Percentiles rank a stretch among this genome's conserved stretches.
These are phyloP conservation scores for Cerioporus squamosus DNA, from an alignment of 1,284 basidiomycete species.

Conservation along the genomic window DNA sequence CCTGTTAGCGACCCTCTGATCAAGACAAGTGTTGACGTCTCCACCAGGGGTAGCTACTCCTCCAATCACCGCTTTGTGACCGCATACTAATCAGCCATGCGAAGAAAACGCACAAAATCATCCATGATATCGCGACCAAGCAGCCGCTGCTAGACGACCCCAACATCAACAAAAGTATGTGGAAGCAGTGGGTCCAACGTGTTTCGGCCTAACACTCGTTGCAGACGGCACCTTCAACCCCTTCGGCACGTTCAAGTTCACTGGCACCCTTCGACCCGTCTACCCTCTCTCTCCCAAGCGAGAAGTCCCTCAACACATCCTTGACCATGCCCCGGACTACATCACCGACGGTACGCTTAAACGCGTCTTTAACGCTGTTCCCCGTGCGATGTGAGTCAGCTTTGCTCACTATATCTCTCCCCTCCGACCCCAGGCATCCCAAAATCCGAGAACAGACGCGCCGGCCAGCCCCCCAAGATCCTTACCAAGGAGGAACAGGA, in stretches of 20 bases:
- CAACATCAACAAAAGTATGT: conserved; percentile 37
- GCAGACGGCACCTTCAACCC: conserved; percentile 77
- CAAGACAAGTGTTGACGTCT: conserved; percentile 1
- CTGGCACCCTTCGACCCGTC: conserved; percentile 73
- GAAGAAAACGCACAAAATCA: conserved; percentile 81
- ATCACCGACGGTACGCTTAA: conserved; percentile 64
- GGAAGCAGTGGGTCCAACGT: background rate
- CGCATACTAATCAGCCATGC: conserved; percentile 8
- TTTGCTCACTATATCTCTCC: conserved; percentile 22
- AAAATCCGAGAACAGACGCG: conserved; percentile 56
- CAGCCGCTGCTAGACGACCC: conserved; percentile 36
- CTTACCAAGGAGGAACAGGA: conserved; percentile 71
- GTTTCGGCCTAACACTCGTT: too few species aligned
- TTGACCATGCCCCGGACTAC: conserved; percentile 70
- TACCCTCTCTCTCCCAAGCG: conserved; percentile 80
- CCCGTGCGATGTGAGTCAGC: conserved; percentile 33
- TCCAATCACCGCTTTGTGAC: background rate
- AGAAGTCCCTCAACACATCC: conserved; percentile 71
- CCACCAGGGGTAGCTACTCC: conserved; percentile 48
- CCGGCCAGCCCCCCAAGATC: conserved; percentile 68
- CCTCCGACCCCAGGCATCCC: conserved; percentile 56
- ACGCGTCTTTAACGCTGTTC: conserved; percentile 30
- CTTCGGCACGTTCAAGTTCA: conserved; percentile 68
- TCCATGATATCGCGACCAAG: conserved; percentile 68
- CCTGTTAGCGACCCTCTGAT: background rate